These are phyloP conservation scores for Kwoniella botswanensis DNA, from an alignment of 768 basidiomycete genomes.

Conservation along the genomic window DNA sequence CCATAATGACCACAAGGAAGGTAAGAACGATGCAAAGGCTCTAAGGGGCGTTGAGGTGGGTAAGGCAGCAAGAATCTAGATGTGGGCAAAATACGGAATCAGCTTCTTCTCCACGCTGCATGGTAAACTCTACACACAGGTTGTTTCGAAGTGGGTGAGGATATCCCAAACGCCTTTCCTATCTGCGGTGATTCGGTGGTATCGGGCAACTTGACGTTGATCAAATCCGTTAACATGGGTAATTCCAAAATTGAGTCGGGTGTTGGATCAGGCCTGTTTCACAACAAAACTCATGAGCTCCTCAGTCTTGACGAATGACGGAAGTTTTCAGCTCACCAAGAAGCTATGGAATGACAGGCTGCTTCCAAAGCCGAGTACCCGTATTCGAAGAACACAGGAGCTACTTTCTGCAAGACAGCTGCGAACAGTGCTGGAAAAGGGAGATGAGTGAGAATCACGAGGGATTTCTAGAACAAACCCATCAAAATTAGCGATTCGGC, in stretches of 20 bases:
- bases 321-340: constrained; percentile 66
- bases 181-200: constrained; percentile 75
- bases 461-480: constrained; percentile 64
- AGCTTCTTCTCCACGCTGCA: background rate
- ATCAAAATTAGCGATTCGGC: too few species aligned
- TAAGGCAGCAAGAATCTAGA: constrained; percentile 55
- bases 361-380: constrained; percentile 81
- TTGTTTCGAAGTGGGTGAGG: constrained; percentile 4
- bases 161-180: constrained; percentile 66
- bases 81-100: background rate
- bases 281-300: constrained; percentile 14
- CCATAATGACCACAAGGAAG: constrained; percentile 68
- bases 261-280: constrained; percentile 74
- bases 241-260: constrained; percentile 74
- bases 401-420: constrained; percentile 71
- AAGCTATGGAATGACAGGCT: constrained; percentile 81
- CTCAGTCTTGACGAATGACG: too few species aligned
- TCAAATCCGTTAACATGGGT: constrained; percentile 78
- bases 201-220: constrained; percentile 74
- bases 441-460: constrained; percentile 79
- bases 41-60: constrained; percentile 55
- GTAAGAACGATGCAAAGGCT: constrained; percentile 57
- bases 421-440: constrained; percentile 81
- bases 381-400: constrained; percentile 69
- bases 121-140: constrained; percentile 6